Evolutionary conservation across 148 eudicot species (phyloP).

Genomic region (Rhododendron williamsianum): DNA sequence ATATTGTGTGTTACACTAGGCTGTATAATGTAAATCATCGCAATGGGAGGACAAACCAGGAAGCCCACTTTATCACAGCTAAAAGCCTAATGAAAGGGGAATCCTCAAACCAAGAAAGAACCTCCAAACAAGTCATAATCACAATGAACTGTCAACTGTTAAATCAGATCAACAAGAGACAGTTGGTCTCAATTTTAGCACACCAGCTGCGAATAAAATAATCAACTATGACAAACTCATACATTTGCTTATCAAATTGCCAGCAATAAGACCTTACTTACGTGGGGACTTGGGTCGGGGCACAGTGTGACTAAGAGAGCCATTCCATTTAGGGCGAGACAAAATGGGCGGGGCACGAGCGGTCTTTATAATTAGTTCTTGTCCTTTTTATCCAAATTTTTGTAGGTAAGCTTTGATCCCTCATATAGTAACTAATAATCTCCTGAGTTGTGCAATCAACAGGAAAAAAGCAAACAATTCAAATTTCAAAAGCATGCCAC

Average conservation of each 20-base stretch:
- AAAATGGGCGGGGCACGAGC: too few species aligned
- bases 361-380: background rate
- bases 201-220: background rate
- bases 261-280: background rate
- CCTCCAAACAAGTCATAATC: slow-evolving; percentile 5
- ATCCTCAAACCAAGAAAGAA: background rate
- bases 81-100: background rate
- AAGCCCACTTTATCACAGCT: background rate
- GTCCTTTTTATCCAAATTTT: background rate
- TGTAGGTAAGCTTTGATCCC: background rate
- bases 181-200: background rate
- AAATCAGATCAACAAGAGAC: background rate
- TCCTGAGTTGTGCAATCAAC: background rate
- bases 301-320: too few species aligned
- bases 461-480: background rate
- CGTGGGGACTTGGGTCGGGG: too few species aligned
- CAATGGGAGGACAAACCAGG: background rate
- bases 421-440: background rate
- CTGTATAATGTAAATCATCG: background rate
- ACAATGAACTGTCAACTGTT: background rate
- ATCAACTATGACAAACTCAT: background rate
- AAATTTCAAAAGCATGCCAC: background rate
- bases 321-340: too few species aligned
- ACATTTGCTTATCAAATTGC: background rate
- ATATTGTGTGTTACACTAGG: background rate